phyloP scores from a whole-genome alignment of 2,329 filamentous ascomycete species.

The Ceratocystis eucalypticola region DNA sequence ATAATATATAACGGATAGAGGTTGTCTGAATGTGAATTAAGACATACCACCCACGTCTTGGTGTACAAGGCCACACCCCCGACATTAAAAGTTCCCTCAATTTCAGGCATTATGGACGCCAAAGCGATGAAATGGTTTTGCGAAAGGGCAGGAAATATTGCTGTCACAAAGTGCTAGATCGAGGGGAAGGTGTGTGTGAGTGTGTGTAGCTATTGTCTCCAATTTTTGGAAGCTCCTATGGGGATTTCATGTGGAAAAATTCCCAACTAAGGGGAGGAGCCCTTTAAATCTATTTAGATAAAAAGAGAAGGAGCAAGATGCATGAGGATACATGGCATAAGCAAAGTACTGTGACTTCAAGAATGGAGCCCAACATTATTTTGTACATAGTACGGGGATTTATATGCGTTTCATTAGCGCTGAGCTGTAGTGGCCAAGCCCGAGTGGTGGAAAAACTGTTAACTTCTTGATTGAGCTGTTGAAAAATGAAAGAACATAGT shows the following conservation, averaged over 20 bases:
- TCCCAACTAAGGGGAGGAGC: neutral
- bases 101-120: constrained; percentile 22
- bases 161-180: neutral
- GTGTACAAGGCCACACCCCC: constrained; percentile 37
- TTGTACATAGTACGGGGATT: too few relatives aligned
- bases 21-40: neutral
- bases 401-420: too few relatives aligned
- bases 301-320: neutral
- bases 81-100: constrained; percentile 39
- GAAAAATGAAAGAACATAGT: neutral
- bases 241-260: neutral
- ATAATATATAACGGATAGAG: constrained; percentile 8
- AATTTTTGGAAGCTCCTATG: neutral
- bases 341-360: too few relatives aligned
- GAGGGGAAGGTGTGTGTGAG: neutral
- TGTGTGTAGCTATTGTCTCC: neutral
- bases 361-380: too few relatives aligned
- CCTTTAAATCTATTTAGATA: neutral
- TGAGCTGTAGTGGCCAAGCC: too few relatives aligned
- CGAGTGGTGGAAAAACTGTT: too few relatives aligned
- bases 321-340: too few relatives aligned
- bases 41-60: constrained; percentile 45
- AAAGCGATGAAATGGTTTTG: neutral
- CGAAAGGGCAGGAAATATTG: neutral
- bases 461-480: neutral